Base-by-base conservation (phyloP, 345 rosid genomes). In the Lumnitzera littorea region DNA sequence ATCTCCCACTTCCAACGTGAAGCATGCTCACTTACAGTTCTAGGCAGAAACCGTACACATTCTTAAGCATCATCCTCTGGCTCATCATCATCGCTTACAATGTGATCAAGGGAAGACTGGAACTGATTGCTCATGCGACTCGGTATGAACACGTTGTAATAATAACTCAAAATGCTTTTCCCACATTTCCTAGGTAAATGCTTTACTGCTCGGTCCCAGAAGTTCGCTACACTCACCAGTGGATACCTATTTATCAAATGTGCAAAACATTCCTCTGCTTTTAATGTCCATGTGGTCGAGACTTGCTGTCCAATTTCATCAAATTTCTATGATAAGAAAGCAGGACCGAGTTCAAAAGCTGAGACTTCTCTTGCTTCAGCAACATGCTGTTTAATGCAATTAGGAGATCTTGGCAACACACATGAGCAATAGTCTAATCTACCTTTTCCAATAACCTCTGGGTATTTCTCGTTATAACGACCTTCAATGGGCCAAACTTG, bases 301-400 rank as follows among this genome's bases (percentile, higher is more conserved):
- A 20, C 20, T 20, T 20, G 20, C 20, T 20, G 20, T 46, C 83
- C 86, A 64, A 82, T 74, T 62, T 74, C 49, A 53, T 82, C 65
- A 53, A 78, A 78, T 24, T 76, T 56, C 83, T 78, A 76, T 15
- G 72, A 67, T 13, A 52, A 65, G 56, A 78, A 82, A 46, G 72
- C 72, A 20, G 20, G 20, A 20, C 20, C 20, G 20, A 20, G 20
- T 20, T 20, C 20, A 20, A 20, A 20, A 20, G 20, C 20, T 1
- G 1, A 20, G 20, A 20, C 20, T 20, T 20, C 20, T 20, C 20
- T 20, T 20, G 20, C 20, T 20, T 20, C 20, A 20, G 20, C 20
- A 20, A 20, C 20, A 20, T 20, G 20, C 20, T 20, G 20, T 20
- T 20, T 20, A 20, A 20, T 20, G 20, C 20, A 20, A 20, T 36